Percentiles rank a stretch among this genome's conserved stretches.
These are phyloP conservation scores for Taphrina flavorubra DNA, from an alignment of 1,139 yeast species.

Conservation along the genomic window DNA sequence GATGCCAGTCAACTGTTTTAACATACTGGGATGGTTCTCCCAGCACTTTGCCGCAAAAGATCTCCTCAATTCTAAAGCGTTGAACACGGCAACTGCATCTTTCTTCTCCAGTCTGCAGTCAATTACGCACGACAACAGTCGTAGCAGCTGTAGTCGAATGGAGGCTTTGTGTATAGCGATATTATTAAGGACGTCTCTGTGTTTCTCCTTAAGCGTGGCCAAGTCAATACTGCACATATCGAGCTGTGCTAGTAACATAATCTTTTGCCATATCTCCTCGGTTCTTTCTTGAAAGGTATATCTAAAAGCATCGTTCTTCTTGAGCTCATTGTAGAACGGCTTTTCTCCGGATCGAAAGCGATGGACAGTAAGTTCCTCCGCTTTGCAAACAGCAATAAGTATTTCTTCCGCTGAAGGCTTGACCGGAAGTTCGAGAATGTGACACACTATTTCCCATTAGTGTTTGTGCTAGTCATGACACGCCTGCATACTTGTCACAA, in stretches of 20 bases:
- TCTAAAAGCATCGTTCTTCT: conserved; percentile 53
- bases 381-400: conserved; percentile 43
- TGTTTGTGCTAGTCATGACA: no score
- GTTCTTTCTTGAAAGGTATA: conserved; percentile 52
- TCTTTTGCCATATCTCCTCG: conserved; percentile 45
- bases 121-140: conserved; percentile 56
- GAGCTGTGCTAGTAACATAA: conserved; percentile 18
- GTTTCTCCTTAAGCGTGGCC: conserved; percentile 54
- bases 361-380: conserved; percentile 55
- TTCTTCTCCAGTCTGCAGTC: conserved; percentile 56
- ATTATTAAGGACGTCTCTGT: conserved; percentile 53
- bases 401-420: conserved; percentile 28
- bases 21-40: conserved; percentile 57
- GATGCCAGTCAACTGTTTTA: conserved; percentile 58
- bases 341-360: conserved; percentile 57
- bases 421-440: conserved; percentile 4
- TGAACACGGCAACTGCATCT: conserved; percentile 55
- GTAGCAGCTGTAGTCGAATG: conserved; percentile 54
- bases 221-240: conserved; percentile 55
- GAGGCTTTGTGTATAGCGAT: conserved; percentile 56
- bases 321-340: conserved; percentile 56
- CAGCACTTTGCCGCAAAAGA: conserved; percentile 57
- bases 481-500: conserved; percentile 51
- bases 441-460: conserved; percentile 4
- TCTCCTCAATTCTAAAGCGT: conserved; percentile 53